Conservation (phyloP, 208 protist genomes). For the Crithidia brevicula region DNA sequence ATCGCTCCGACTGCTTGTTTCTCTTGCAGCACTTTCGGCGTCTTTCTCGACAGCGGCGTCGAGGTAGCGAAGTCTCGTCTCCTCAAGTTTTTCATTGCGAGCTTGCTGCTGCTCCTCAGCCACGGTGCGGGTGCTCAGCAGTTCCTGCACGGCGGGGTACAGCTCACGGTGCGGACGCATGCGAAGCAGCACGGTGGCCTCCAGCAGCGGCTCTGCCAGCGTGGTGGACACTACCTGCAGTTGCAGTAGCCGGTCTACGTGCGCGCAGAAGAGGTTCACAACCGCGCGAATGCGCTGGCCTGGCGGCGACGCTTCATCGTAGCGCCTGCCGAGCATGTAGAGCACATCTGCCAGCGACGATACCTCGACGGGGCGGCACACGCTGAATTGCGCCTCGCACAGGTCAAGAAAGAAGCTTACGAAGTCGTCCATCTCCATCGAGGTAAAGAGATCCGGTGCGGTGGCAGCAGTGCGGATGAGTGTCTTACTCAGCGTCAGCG, state of each 20-base stretch:
- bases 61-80: background rate
- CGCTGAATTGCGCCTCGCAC: conserved; percentile 40
- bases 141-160: conserved; percentile 39
- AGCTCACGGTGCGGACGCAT: conserved; percentile 47
- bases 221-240: conserved; percentile 32
- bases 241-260: conserved; percentile 57
- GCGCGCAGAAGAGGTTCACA: conserved; percentile 50
- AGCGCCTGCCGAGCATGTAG: conserved; percentile 57
- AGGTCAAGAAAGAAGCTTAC: conserved; percentile 46
- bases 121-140: conserved; percentile 39
- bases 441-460: conserved; percentile 39
- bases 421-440: conserved; percentile 39
- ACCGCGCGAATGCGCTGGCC: conserved; percentile 35
- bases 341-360: conserved; percentile 47
- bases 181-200: conserved; percentile 68
- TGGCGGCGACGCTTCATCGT: conserved; percentile 37
- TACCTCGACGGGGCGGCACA: conserved; percentile 48
- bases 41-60: too few species aligned
- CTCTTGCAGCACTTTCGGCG: background rate
- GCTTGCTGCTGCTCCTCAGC: conserved; percentile 1
- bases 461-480: conserved; percentile 44
- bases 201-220: conserved; percentile 49
- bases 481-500: conserved; percentile 46
- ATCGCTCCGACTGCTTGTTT: background rate
- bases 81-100: too few species aligned